Evolutionary conservation across 2,329 filamentous ascomycete genomes (phyloP).

Genomic region (Pseudogymnoascus pannorum): DNA sequence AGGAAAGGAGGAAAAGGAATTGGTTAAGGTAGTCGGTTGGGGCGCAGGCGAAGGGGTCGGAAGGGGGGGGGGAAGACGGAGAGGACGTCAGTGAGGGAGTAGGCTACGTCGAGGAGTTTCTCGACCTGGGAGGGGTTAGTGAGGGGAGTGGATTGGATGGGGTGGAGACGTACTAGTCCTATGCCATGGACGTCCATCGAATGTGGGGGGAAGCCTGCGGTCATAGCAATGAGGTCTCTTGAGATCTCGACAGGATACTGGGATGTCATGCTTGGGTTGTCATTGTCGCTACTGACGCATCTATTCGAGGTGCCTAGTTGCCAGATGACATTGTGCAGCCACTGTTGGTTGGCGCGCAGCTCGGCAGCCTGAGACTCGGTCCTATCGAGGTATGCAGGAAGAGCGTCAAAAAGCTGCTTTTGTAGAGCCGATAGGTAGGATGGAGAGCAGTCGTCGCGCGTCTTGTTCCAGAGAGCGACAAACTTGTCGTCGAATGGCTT

Average conservation of each 20-base stretch:
- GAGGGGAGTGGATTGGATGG: neutral
- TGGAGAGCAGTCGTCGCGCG: constrained; percentile 47
- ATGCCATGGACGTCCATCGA: constrained; percentile 69
- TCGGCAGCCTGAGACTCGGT: constrained; percentile 49
- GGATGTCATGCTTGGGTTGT: constrained; percentile 51
- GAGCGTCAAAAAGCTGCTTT: constrained; percentile 52
- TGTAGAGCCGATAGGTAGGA: constrained; percentile 53
- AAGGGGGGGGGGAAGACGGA: constrained; percentile 53
- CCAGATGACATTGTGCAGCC: constrained; percentile 58
- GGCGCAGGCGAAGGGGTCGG: constrained; percentile 55
- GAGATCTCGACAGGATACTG: constrained; percentile 57
- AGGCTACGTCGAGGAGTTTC: constrained; percentile 71
- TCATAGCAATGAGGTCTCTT: constrained; percentile 56
- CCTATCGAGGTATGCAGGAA: constrained; percentile 44
- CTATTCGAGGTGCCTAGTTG: constrained; percentile 52
- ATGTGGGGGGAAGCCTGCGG: constrained; percentile 62
- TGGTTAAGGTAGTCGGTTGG: constrained; percentile 69
- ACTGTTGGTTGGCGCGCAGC: constrained; percentile 53
- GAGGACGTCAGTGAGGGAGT: constrained; percentile 66
- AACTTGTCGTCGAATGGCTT: constrained; percentile 59
- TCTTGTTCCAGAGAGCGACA: constrained; percentile 60
- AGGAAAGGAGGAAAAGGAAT: constrained; percentile 58
- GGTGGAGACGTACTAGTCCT: constrained; percentile 52
- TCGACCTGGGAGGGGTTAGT: constrained; percentile 48
- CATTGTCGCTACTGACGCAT: constrained; percentile 39